phyloP scores from a whole-genome alignment of 148 eudicot genomes.

The Heliosperma pusillum region DNA sequence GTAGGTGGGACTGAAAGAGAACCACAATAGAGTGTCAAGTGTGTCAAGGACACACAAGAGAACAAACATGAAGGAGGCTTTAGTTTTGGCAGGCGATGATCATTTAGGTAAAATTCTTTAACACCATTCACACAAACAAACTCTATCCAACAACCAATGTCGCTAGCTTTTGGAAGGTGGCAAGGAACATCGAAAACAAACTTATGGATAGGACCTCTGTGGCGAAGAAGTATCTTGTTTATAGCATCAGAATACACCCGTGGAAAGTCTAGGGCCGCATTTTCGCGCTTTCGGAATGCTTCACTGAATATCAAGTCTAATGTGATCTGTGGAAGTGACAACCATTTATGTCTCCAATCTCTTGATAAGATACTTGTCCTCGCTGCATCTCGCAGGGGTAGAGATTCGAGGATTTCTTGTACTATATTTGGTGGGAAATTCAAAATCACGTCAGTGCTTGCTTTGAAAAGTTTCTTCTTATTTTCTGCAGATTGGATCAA shows the following conservation, averaged over 20 bases:
- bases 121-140: not conserved
- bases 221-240: slow-evolving; percentile 8
- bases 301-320: not conserved
- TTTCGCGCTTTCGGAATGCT: not conserved
- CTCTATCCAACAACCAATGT: slow-evolving; percentile 13
- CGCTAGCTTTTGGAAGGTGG: not conserved
- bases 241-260: not conserved
- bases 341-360: slow-evolving; percentile 21
- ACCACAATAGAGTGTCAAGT: slow-evolving; percentile 13
- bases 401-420: slow-evolving; percentile 6
- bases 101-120: not conserved
- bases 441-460: slow-evolving; percentile 8
- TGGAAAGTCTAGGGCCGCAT: not conserved
- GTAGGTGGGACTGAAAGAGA: slow-evolving; percentile 1
- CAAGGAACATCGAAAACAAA: slow-evolving; percentile 7
- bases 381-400: slow-evolving; percentile 16
- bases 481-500: not conserved
- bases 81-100: not conserved
- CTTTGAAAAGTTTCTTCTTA: not conserved
- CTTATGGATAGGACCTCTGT: slow-evolving; percentile 12
- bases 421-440: not conserved
- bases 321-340: not conserved
- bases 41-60: slow-evolving; percentile 4
- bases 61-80: slow-evolving; percentile 9
- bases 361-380: slow-evolving; percentile 15